Base-by-base conservation (phyloP, 1,139 yeast genomes). In the Chernovozyma aurita region DNA sequence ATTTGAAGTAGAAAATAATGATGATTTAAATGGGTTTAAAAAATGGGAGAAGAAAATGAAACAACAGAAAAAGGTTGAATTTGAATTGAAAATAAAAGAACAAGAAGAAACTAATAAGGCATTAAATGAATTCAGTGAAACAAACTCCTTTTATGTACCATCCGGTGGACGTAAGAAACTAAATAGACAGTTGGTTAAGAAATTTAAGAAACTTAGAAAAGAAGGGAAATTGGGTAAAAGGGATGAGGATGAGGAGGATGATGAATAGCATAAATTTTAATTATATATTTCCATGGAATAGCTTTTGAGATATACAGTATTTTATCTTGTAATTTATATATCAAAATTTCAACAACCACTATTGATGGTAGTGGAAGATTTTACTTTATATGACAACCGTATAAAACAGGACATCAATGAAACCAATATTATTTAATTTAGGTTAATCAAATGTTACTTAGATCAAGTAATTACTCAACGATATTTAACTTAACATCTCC, bases 401-500 rank as follows among this genome's bases (percentile, higher is more conserved):
- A n/a, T n/a, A n/a, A n/a, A n/a, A n/a, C n/a, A n/a, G n/a, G n/a
- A n/a, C n/a, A n/a, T n/a, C n/a, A n/a, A n/a, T n/a, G n/a, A n/a
- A n/a, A n/a, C n/a, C n/a, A n/a, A n/a, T n/a, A n/a, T n/a, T n/a
- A n/a, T n/a, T n/a, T n/a, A n/a, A n/a, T n/a, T n/a, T n/a, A n/a
- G n/a, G n/a, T n/a, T n/a, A n/a, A n/a, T n/a, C n/a, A n/a, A n/a
- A n/a, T n/a, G n/a, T n/a, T n/a, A n/a, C n/a, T n/a, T n/a, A n/a
- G n/a, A n/a, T n/a, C n/a, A n/a, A n/a, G n/a, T 24, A 28, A n/a
- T 37, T 53, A 73, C 43, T 73, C 79, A 27, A 63, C 69, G 35
- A 73, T 72, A 36, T 67, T 69, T 41, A 78, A 62, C 33, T 61
- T 68, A 16, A 69, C 73, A 39, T 72, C 70, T 9, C 65, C 70